A percentile compares a stretch with the other conserved stretches of the same genome.
phyloP scores from a whole-genome alignment of 352 stramenopile species.

The Stramenopiles sp. region DNA sequence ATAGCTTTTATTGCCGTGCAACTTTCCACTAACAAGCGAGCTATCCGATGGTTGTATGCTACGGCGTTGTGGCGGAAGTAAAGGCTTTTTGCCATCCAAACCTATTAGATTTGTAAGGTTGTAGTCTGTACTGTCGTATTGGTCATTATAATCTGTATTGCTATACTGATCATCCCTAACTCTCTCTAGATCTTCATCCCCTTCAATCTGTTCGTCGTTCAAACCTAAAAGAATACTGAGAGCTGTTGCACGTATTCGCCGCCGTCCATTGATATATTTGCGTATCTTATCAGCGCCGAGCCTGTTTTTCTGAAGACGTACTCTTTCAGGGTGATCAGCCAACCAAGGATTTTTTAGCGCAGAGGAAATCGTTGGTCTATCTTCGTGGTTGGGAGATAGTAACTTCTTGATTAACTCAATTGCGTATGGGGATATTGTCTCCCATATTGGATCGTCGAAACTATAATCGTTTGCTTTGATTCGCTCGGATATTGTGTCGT shows the following conservation, averaged over 20 bases:
- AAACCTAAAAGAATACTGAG: constrained; percentile 38
- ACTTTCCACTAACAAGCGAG: too few species aligned
- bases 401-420: constrained; percentile 47
- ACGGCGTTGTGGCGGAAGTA: too few species aligned
- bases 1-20: too few species aligned
- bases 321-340: constrained; percentile 10
- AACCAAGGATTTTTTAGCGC: constrained; percentile 49
- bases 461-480: constrained; percentile 53
- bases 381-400: constrained; percentile 30
- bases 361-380: constrained; percentile 40
- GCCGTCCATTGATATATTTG: constrained; percentile 49
- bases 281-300: constrained; percentile 43
- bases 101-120: too few species aligned
- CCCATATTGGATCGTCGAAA: constrained; percentile 43
- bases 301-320: constrained; percentile 41
- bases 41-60: too few species aligned
- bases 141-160: too few species aligned
- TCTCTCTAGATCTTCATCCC: too few species aligned
- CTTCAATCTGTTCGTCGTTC: too few species aligned
- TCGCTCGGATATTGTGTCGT: constrained; percentile 51
- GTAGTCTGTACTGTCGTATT: too few species aligned
- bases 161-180: too few species aligned
- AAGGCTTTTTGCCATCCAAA: too few species aligned
- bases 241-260: constrained; percentile 47
- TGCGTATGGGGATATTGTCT: constrained; percentile 38